Percentiles rank a stretch among this genome's conserved stretches.
Conservation (phyloP, 352 stramenopile species). For the Phytophthora aleatoria region DNA sequence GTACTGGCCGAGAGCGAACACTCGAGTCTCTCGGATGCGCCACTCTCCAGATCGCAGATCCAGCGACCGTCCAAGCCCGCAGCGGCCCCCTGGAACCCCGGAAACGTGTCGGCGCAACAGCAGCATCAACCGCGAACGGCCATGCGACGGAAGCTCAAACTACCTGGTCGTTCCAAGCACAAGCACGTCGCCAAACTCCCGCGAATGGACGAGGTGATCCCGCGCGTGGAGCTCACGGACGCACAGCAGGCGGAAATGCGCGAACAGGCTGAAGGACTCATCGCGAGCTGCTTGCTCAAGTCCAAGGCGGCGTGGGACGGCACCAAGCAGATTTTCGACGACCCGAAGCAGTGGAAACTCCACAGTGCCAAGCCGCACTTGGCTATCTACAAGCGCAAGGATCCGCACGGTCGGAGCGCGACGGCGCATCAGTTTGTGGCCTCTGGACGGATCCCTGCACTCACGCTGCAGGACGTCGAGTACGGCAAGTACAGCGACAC, state of each 20-base stretch:
- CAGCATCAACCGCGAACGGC: slow-evolving; percentile 14
- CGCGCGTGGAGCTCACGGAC: slow-evolving; percentile 36
- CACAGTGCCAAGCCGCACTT: slow-evolving; percentile 58
- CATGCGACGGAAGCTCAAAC: slow-evolving; percentile 35
- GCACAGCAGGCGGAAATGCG: slow-evolving; percentile 37
- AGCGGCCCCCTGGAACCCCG: slow-evolving; percentile 20
- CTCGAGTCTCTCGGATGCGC: slow-evolving; percentile 31
- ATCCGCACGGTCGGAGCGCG: slow-evolving; percentile 18
- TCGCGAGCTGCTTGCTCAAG: slow-evolving; percentile 43
- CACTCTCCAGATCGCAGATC: slow-evolving; percentile 35
- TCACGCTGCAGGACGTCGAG: slow-evolving; percentile 68
- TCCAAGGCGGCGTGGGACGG: slow-evolving; percentile 59
- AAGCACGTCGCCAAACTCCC: slow-evolving; percentile 35
- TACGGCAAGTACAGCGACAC: slow-evolving; percentile 76
- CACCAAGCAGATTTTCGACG: slow-evolving; percentile 64
- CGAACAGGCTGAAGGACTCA: slow-evolving; percentile 41
- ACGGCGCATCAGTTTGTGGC: slow-evolving; percentile 54
- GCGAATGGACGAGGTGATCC: slow-evolving; percentile 44
- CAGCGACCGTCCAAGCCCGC: slow-evolving; percentile 27
- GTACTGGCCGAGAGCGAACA: slow-evolving; percentile 34
- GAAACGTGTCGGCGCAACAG: slow-evolving; percentile 2
- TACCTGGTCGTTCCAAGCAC: slow-evolving; percentile 26
- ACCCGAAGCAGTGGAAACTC: slow-evolving; percentile 70
- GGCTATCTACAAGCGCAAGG: slow-evolving; percentile 51
- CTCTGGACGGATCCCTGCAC: slow-evolving; percentile 54